Evolutionary conservation across 2,329 filamentous ascomycete genomes (phyloP), one percentile per base, ranked within the genome.

Genomic region (Fusarium algeriense): DNA sequence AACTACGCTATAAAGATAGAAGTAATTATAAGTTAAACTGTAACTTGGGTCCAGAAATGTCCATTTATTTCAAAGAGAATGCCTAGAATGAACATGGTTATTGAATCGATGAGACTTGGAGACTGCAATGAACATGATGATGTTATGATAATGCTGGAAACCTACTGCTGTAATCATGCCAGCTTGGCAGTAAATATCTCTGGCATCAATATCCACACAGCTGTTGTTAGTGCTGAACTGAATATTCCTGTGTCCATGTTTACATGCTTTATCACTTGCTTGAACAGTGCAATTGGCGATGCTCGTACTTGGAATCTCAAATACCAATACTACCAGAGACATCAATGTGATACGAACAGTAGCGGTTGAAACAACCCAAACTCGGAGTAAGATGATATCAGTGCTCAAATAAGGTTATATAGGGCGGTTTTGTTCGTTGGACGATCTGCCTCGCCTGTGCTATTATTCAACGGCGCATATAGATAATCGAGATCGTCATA

Each of bases 401-500:
- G 17, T 32, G 30, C 11, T 32, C 23, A 48, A 34, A 52, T 38
- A 50, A 48, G 20, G 40, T 43, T 43, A 43, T 32, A 15, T 23
- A 19, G 20, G 14, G 17, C 19, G 30, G 19, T 30, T 19, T 26
- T 37, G 23, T 28, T 43, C n/a, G 23, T 15, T 43, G 6, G 49
- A 64, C 6, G 26, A 28, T 41, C 30, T 30, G 43, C 14, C 20
- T 26, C n/a, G 20, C 17, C 19, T 20, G 14, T 43, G 54, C 34
- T 64, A 17, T 28, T 17, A 23, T 49, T 26, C 19, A 38, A 37
- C 38, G 30, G 28, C 44, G 28, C 12, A 38, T 57, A 64, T 64
- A 64, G 43, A 64, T 55, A 37, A 35, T 55, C 50, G 35, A 55
- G 52, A 55, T 55, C 11, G 45, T 17, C 14, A 17, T 15, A 41